Evolutionary conservation across 306 rosid species (phyloP).

Genomic region (Prunus padus): DNA sequence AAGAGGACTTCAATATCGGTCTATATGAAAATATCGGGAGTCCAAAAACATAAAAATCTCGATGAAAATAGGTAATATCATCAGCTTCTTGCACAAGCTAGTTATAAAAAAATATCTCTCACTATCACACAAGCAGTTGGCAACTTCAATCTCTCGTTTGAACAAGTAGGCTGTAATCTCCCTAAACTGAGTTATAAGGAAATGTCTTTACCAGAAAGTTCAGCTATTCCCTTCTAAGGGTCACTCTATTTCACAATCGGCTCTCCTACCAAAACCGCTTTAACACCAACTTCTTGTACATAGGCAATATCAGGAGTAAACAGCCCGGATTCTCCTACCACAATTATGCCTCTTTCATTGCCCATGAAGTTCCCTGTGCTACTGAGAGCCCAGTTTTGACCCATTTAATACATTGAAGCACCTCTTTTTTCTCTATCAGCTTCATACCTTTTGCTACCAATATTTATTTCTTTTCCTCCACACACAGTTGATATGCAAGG

Average conservation of each 20-base stretch:
- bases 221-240: slow-evolving; percentile 78
- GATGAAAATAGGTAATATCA: no score
- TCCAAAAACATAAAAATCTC: no score
- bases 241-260: slow-evolving; percentile 79
- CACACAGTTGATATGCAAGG: slow-evolving; percentile 88
- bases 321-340: slow-evolving; percentile 95
- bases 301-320: slow-evolving; percentile 76
- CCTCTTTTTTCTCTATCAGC: slow-evolving; percentile 75
- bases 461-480: slow-evolving; percentile 68
- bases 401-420: slow-evolving; percentile 57
- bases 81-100: no score
- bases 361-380: slow-evolving; percentile 92
- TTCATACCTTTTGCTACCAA: slow-evolving; percentile 43
- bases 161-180: background rate
- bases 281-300: slow-evolving; percentile 92
- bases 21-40: no score
- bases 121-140: no score
- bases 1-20: no score
- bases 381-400: slow-evolving; percentile 75
- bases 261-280: slow-evolving; percentile 93
- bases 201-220: slow-evolving; percentile 83
- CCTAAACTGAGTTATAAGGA: slow-evolving; percentile 25
- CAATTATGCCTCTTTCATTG: slow-evolving; percentile 70
- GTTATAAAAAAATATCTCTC: no score
- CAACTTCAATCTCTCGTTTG: no score